These are phyloP conservation scores for Penicillium sp. DNA, from an alignment of 2,329 filamentous ascomycete species.

Conservation along the genomic window DNA sequence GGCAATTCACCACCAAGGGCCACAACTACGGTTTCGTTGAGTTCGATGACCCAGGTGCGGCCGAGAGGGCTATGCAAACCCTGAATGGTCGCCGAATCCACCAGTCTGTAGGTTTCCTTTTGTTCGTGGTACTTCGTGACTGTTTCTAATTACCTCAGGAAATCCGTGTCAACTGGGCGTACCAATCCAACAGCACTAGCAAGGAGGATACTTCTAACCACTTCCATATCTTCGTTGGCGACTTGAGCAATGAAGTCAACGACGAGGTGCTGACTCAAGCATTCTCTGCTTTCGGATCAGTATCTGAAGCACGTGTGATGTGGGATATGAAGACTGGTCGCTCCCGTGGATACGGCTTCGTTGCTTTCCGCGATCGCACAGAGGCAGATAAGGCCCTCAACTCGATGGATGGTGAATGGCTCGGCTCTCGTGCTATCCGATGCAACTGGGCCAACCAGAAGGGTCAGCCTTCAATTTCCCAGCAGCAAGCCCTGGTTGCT, in stretches of 20 bases:
- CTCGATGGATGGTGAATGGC: constrained; percentile 99
- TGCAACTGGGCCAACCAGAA: constrained; percentile 99
- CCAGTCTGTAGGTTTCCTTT: constrained; percentile 65
- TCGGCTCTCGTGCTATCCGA: constrained; percentile 94
- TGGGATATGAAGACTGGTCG: constrained; percentile 99
- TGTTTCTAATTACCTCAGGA: constrained; percentile 58
- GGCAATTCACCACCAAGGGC: constrained; percentile 73
- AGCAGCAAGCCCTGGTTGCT: constrained; percentile 93
- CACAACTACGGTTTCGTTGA: constrained; percentile 99
- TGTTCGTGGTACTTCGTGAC: not conserved
- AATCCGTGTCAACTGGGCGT: constrained; percentile 99
- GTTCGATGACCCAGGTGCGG: constrained; percentile 95
- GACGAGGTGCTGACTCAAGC: constrained; percentile 91
- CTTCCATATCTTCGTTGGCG: constrained; percentile 98
- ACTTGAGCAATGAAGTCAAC: constrained; percentile 97
- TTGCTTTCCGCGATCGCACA: constrained; percentile 88
- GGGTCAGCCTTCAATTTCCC: constrained; percentile 97
- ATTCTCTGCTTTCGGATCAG: constrained; percentile 91
- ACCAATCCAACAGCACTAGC: constrained; percentile 88
- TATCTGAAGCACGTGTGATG: constrained; percentile 98
- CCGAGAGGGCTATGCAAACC: constrained; percentile 95
- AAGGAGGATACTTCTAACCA: constrained; percentile 98
- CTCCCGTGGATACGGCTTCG: constrained; percentile 95
- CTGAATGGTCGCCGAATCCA: constrained; percentile 94
- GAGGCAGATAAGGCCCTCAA: constrained; percentile 95